Percentiles rank a stretch among this genome's conserved stretches.
phyloP scores from a whole-genome alignment of 805 yeast genomes.

The Wickerhamomyces kurtzmanii region DNA sequence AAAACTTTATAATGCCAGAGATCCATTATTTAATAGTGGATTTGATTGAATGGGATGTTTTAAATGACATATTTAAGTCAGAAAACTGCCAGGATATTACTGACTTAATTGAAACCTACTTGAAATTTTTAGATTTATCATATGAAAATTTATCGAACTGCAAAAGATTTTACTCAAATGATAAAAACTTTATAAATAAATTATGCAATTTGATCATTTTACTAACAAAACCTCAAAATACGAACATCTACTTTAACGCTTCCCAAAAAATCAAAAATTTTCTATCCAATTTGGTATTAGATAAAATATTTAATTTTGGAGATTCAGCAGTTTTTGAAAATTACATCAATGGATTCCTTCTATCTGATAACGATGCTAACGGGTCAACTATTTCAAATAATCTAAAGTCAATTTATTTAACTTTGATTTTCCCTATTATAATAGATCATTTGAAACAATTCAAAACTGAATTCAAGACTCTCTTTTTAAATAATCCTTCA shows the following conservation, averaged over 20 bases:
- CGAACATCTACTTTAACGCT: conserved; percentile 17
- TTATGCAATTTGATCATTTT: conserved; percentile 20
- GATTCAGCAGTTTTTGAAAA: conserved; percentile 12
- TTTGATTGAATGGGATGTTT: conserved; percentile 24
- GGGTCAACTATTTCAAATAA: too few species aligned
- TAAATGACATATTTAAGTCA: conserved; percentile 20
- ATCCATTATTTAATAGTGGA: conserved; percentile 25
- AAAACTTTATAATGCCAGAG: conserved; percentile 30
- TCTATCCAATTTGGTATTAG: conserved; percentile 26
- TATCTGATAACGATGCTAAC: conserved; percentile 6
- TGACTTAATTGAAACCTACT: conserved; percentile 15
- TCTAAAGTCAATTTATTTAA: conserved; percentile 10
- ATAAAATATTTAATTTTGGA: conserved; percentile 13
- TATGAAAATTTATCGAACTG: conserved; percentile 18
- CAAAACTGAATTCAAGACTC: conserved; percentile 13
- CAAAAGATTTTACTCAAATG: conserved; percentile 21
- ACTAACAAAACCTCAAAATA: conserved; percentile 21
- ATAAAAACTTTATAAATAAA: conserved; percentile 9
- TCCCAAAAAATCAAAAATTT: conserved; percentile 21
- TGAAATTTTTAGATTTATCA: conserved; percentile 11
- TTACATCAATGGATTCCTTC: conserved; percentile 9
- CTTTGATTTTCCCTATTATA: conserved; percentile 19
- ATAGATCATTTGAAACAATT: conserved; percentile 18
- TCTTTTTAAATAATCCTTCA: conserved; percentile 10
- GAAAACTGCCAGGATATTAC: conserved; percentile 26